phyloP scores from a whole-genome alignment of 441 rosid genomes.

The Euphorbia corollata region DNA sequence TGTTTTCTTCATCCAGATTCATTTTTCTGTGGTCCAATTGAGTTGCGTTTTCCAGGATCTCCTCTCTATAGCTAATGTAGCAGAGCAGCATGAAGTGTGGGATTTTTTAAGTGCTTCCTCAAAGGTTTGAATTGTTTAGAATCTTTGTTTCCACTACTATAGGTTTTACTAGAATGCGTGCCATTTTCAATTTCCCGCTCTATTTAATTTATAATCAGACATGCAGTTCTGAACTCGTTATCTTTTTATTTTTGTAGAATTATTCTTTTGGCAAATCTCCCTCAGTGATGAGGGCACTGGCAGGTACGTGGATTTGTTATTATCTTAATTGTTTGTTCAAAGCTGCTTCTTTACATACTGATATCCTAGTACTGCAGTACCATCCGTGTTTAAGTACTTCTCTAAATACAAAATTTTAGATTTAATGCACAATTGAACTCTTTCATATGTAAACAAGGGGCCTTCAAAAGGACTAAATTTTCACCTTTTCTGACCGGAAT shows the following conservation, averaged over 20 bases:
- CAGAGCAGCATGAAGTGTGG: slow-evolving; percentile 99
- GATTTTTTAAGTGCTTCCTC: slow-evolving; percentile 87
- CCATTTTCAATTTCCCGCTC: background rate
- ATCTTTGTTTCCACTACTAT: background rate
- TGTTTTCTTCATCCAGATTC: slow-evolving; percentile 12
- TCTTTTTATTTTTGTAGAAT: slow-evolving; percentile 43
- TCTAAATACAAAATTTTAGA: background rate
- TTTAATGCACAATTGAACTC: background rate
- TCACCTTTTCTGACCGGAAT: background rate
- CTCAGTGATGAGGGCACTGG: slow-evolving; percentile 81
- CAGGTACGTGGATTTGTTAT: slow-evolving; percentile 47
- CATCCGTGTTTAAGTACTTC: background rate
- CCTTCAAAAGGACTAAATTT: background rate
- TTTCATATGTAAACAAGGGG: background rate
- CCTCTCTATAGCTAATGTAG: slow-evolving; percentile 91
- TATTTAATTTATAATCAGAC: background rate
- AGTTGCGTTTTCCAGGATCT: slow-evolving; percentile 60
- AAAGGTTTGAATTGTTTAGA: slow-evolving; percentile 46
- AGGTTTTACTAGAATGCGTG: background rate
- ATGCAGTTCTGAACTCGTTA: slow-evolving; percentile 10
- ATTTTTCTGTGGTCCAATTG: slow-evolving; percentile 17
- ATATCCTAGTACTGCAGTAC: background rate
- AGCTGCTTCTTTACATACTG: background rate
- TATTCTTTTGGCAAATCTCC: slow-evolving; percentile 93
- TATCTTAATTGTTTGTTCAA: slow-evolving; percentile 6